Percentiles rank a stretch among this genome's conserved stretches.
phyloP scores from a whole-genome alignment of 2,329 filamentous ascomycete species.

The Epichloe festucae region DNA sequence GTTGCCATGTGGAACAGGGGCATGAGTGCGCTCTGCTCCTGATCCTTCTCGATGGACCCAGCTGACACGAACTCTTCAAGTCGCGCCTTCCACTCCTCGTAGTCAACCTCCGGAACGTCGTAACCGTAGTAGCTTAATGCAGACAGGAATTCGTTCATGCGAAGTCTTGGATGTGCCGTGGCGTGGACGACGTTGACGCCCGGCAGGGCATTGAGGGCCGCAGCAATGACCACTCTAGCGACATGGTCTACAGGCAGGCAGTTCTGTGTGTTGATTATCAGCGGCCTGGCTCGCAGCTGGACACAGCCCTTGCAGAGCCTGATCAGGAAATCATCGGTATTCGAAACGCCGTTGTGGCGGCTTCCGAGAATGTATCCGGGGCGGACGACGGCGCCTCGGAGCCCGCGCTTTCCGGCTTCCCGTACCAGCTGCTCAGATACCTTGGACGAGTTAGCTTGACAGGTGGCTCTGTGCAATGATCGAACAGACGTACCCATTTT shows the following conservation, averaged over 20 bases:
- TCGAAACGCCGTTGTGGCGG: constrained; percentile 53
- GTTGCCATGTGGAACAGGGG: constrained; percentile 58
- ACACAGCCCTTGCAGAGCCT: constrained; percentile 79
- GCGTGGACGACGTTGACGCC: constrained; percentile 56
- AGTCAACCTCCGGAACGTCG: constrained; percentile 63
- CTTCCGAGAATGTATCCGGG: constrained; percentile 80
- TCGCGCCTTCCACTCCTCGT: constrained; percentile 26
- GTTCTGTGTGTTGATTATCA: constrained; percentile 80
- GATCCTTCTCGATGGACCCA: constrained; percentile 12
- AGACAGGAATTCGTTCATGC: constrained; percentile 46
- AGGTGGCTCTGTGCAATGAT: no score
- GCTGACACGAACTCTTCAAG: constrained; percentile 18
- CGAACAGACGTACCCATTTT: constrained; percentile 52
- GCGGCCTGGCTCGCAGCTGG: constrained; percentile 60
- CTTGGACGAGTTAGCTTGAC: constrained; percentile 16
- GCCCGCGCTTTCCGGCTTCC: constrained; percentile 65
- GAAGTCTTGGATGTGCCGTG: constrained; percentile 47
- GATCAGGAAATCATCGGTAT: constrained; percentile 83
- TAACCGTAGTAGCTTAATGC: constrained; percentile 57
- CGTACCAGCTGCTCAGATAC: constrained; percentile 50
- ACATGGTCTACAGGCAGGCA: constrained; percentile 80
- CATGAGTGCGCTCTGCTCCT: constrained; percentile 25
- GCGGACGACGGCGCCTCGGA: constrained; percentile 63
- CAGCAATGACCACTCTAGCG: constrained; percentile 63
- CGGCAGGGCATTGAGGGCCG: constrained; percentile 47